Evolutionary conservation across 208 protist species (phyloP).

Genomic region (Leishmania tropica): DNA sequence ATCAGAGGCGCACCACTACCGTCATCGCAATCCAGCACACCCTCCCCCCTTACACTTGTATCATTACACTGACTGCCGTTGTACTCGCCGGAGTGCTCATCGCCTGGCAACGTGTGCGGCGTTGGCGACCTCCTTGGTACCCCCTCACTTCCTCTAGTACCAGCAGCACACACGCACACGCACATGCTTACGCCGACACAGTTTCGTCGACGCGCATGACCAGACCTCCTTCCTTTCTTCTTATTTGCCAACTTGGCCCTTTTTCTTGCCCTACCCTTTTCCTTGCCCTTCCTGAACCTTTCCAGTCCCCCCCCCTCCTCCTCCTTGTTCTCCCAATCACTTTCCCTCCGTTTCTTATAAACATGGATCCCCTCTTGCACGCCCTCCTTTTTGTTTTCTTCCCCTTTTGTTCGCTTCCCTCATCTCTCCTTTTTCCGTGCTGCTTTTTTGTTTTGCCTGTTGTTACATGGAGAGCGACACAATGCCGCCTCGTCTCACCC

Average conservation of each 20-base stretch:
- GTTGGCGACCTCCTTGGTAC: neutral
- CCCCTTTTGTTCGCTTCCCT: neutral
- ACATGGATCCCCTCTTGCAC: slow-evolving; percentile 2
- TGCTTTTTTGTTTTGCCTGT: neutral
- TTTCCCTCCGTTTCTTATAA: neutral
- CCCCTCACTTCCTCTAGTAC: neutral
- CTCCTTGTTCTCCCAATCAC: neutral
- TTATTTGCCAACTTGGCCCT: neutral
- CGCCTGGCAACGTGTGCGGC: neutral
- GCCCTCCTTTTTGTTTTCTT: neutral
- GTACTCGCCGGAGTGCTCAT: neutral
- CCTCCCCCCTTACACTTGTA: neutral
- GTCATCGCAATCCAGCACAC: neutral
- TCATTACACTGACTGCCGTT: neutral
- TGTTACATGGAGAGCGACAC: neutral
- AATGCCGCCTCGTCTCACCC: neutral
- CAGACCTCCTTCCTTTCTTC: neutral
- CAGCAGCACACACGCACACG: neutral
- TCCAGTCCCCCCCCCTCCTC: neutral
- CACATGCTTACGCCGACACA: neutral
- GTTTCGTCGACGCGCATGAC: neutral
- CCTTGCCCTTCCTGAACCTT: neutral
- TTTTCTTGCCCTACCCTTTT: neutral
- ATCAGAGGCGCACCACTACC: neutral
- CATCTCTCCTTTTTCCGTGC: neutral